Base-by-base conservation (phyloP, 2,329 filamentous ascomycete genomes). In the Aspergillus costaricaensis region DNA sequence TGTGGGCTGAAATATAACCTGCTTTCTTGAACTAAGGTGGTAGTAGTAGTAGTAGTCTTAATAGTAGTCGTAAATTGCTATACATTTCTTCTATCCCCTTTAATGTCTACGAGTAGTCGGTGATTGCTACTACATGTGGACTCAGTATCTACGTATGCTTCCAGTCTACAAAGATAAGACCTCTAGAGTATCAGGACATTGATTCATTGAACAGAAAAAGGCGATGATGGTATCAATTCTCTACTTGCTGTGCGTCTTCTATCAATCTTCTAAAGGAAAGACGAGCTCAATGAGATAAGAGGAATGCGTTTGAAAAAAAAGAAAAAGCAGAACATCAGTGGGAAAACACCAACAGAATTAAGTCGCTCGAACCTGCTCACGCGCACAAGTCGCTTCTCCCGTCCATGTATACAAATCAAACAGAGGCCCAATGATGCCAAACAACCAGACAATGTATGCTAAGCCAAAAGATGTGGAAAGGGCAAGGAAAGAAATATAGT, bases 191-290 rank as follows among this genome's bases (percentile, higher is more conserved):
- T 21, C 12, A 44, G 41, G 17, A 44, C 23, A 23, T 32, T 4
- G 1, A 12, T 30, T 30, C 27, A 36, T 36, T 12, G 10, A 49
- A 27, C n/a, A 21, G 21, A 53, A 53, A 47, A 60, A 52, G 17
- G 38, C 55, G 39, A 58, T 23, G 60, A 62, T 62, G 63, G 63
- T 68, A 65, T 65, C 64, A 65, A 64, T 67, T 67, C 62, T 68
- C 65, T 67, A 67, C 54, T 61, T 59, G 52, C 54, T 60, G 55
- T 58, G 54, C 58, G 43, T 63, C 62, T 64, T 69, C 66, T 69
- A 66, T 68, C 65, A 61, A 62, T 67, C 64, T 63, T 67, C 61
- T 63, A 63, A 57, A 57, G 58, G 52, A 57, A 38, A 60, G 61
- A 64, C 23, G 32, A 60, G 58, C 48, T 57, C 27, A 59, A 15